phyloP scores from a whole-genome alignment of 345 rosid genomes.

The Reutealis trisperma region DNA sequence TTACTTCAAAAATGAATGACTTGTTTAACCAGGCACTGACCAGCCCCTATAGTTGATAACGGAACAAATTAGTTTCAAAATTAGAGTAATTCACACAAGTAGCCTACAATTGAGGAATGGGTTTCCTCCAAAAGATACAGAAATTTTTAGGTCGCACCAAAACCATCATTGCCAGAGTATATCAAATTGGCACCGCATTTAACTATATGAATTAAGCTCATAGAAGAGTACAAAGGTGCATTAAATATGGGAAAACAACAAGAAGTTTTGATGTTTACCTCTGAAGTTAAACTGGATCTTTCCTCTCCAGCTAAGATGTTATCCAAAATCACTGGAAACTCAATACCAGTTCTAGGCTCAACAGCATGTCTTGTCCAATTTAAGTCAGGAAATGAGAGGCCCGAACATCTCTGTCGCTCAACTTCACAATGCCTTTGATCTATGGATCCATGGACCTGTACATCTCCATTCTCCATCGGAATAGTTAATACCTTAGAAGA shows the following conservation, averaged over 20 bases:
- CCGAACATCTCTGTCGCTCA: slow-evolving; percentile 40
- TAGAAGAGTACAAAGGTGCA: neutral
- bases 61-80: no score
- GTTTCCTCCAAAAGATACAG: neutral
- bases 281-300: slow-evolving; percentile 48
- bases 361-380: slow-evolving; percentile 50
- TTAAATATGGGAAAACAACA: neutral
- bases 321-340: slow-evolving; percentile 68
- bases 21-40: neutral
- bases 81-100: no score
- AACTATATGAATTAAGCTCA: no score
- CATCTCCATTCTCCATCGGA: slow-evolving; percentile 44
- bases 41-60: neutral
- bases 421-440: slow-evolving; percentile 64
- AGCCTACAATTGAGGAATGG: no score
- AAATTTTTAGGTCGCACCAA: neutral
- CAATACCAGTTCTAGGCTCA: slow-evolving; percentile 83
- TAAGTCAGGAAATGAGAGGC: slow-evolving; percentile 54
- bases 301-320: slow-evolving; percentile 32
- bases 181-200: neutral
- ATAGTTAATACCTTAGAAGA: slow-evolving; percentile 47
- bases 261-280: slow-evolving; percentile 45
- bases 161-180: neutral
- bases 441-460: slow-evolving; percentile 30
- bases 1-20: neutral